Evolutionary conservation across 2,329 filamentous ascomycete species (phyloP), one percentile per base, ranked within the genome.

Genomic region (Incumbomyces delicatus): DNA sequence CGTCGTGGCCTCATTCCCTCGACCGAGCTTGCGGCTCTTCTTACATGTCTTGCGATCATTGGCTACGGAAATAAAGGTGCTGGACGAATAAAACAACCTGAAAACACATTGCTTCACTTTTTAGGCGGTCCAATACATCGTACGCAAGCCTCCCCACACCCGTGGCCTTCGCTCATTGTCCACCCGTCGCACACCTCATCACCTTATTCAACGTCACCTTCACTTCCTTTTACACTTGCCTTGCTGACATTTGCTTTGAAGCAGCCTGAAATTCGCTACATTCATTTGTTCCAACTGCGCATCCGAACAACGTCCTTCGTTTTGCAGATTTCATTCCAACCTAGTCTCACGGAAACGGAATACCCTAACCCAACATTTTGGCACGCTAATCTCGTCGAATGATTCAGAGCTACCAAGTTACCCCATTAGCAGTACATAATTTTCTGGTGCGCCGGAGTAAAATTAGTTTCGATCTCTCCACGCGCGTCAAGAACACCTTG

Each of bases 1-100:
- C 46, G 43, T 42, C 38, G 47, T 52, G 55, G 54, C 54, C 50
- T 55, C 51, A 52, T 51, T 54, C 51, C 51, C 51, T 50, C 54
- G 51, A 53, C 51, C 53, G 41, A 46, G 38, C 47, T 45, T 43
- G 44, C 50, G 49, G 52, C 53, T 53, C 44, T 27, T 36, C 37
- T 32, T 52, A 52, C 51, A 41, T 55, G 53, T 57, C 50, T 41
- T 35, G 16, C 32, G 41, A 31, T 41, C 39, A 55, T 55, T 55
- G 54, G 54, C 48, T 50, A 43, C 35, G 42, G 36, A 53, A 48
- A 53, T 48, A 47, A 52, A 40, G 46, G 53, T 55, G 53, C 53
- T 55, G 54, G 53, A 44, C 53, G 53, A 55, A 57, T 55, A 52
- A 48, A 49, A 35, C 14, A 20, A 18, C 22, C 13, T 33, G 16